Conservation (phyloP, 2,329 filamentous ascomycete genomes). For the Aquanectria penicillioides region DNA sequence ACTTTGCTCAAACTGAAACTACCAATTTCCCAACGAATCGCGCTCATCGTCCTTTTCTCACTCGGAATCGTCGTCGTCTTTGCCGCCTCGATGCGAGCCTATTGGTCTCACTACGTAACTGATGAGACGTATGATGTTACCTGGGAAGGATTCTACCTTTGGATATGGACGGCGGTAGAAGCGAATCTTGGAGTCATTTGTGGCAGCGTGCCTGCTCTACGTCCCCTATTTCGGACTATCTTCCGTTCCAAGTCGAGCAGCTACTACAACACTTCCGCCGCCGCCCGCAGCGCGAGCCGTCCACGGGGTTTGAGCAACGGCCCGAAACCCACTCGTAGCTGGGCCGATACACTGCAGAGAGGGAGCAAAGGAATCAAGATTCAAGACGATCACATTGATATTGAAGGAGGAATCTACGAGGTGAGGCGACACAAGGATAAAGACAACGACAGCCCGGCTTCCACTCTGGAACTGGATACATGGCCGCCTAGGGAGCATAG, state of each 20-base stretch:
- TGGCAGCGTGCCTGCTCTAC: conserved; percentile 50
- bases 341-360: conserved; percentile 34
- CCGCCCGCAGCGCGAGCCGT: conserved; percentile 29
- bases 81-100: conserved; percentile 49
- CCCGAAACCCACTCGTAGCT: conserved; percentile 27
- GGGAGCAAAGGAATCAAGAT: conserved; percentile 36
- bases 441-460: conserved; percentile 28
- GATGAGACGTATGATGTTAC: conserved; percentile 52
- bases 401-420: conserved; percentile 26
- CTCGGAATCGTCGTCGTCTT: conserved; percentile 51
- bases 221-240: conserved; percentile 38
- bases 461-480: conserved; percentile 37
- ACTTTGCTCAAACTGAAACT: conserved; percentile 46
- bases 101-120: conserved; percentile 50
- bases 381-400: conserved; percentile 37
- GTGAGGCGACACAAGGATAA: conserved; percentile 33
- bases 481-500: conserved; percentile 32
- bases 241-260: conserved; percentile 39
- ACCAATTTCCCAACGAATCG: conserved; percentile 46
- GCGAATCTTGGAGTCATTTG: conserved; percentile 54
- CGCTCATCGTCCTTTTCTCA: conserved; percentile 49
- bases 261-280: conserved; percentile 36
- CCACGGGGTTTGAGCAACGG: conserved; percentile 30
- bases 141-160: conserved; percentile 52
- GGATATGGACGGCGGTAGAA: conserved; percentile 55